Evolutionary conservation across 2,329 filamentous ascomycete species (phyloP), one percentile per base, ranked within the genome.

Genomic region (Botrytis tulipae): DNA sequence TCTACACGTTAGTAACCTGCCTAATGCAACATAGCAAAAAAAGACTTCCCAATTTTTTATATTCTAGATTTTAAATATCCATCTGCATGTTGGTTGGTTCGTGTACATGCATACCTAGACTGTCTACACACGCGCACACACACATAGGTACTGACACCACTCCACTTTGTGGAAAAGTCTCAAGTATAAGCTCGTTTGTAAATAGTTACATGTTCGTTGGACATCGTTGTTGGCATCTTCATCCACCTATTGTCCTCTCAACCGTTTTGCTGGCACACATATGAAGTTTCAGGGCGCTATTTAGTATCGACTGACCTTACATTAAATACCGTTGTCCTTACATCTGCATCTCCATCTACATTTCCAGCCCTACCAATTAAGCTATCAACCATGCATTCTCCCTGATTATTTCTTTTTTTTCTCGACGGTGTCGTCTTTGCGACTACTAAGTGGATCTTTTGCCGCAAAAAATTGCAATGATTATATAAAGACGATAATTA

Each of bases 291-390:
- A 42, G 60, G 9, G 35, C 60, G 3, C 46, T 22, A 9, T 46
- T 46, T 46, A 46, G 44, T 32, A n/a, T 48, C 60, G 22, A 61
- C 10, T 44, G 42, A 44, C 37, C 35, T n/a, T 9, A 32, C 51
- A n/a, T n/a, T 16, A 32, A n/a, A 37, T 9, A 35, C 51, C 57
- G 46, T 35, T 44, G 46, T 69, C 10, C 29, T 29, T 61, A 42
- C 54, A 61, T 35, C 29, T 32, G 62, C 62, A 65, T 46, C 42
- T 22, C 18, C 44, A 29, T 37, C 18, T 62, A 46, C n/a, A 66
- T 57, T 40, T 48, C 71, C 62, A 72, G 71, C 71, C 71, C 71
- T 72, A 72, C 62, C 62, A 68, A 29, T 57, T 16, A 42, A 37
- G n/a, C 70, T 18, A 18, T 42, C 4, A 29, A 48, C 22, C 44